Base-by-base conservation (phyloP, 345 rosid genomes). In the Kandelia obovata region DNA sequence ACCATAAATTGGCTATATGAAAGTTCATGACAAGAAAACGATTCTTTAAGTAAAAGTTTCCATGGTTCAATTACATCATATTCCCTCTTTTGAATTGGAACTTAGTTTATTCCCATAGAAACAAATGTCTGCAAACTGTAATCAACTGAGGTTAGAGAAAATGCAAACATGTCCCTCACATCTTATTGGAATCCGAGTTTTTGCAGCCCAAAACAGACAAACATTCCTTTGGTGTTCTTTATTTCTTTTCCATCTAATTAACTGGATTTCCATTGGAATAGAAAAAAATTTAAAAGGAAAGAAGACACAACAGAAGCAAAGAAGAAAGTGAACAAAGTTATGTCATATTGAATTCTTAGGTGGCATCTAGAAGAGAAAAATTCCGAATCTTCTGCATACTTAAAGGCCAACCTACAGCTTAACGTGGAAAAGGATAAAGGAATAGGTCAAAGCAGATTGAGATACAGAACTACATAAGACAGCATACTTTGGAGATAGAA, bases 401-500 rank as follows among this genome's bases (percentile, higher is more conserved):
- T 26, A 15, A 64, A 73, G 31, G n/a, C n/a, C 46, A 58, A 58
- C 59, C 61, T 60, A n/a, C 62, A 59, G 58, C 31, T n/a, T n/a
- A 67, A 67, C 62, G n/a, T 6, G 26, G 23, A 69, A 37, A 32
- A 51, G 26, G 32, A n/a, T n/a, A n/a, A n/a, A n/a, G n/a, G n/a
- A n/a, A 63, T 30, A 20, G 63, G 67, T n/a, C n/a, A 62, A 58
- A 67, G 55, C n/a, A 39, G 39, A 62, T 20, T 35, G 20, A 35
- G n/a, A 57, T 19, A 69, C n/a, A 61, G 9, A 61, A 63, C 63
- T 19, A n/a, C 15, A 20, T 46, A 31, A 66, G 8, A 53, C 31
- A 72, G 66, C 87, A 86, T 84, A 95, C 97, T 81, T 93, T 91
- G 72, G 98, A 94, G 85, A 94, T n/a, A 94, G 79, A 94, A 94